Evolutionary conservation across 768 basidiomycete species (phyloP).

Genomic region (Dictyophora rubrovolvata): DNA sequence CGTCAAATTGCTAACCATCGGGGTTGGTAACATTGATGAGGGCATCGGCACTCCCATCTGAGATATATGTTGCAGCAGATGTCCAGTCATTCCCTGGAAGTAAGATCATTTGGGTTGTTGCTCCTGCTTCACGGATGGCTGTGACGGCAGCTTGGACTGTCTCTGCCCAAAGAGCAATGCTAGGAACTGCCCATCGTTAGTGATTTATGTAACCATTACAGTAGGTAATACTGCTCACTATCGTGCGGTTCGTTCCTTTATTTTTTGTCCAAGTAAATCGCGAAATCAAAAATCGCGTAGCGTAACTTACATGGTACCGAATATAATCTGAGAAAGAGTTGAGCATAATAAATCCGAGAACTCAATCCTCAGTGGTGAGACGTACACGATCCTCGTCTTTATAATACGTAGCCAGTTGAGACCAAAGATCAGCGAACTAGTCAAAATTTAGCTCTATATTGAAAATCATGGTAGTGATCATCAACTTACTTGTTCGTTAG

Average conservation of each 20-base stretch:
- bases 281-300: constrained; percentile 4
- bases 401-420: constrained; percentile 40
- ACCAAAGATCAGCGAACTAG: constrained; percentile 45
- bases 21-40: constrained; percentile 35
- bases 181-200: constrained; percentile 21
- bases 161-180: constrained; percentile 37
- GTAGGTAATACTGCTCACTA: constrained; percentile 10
- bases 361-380: not conserved
- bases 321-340: not conserved
- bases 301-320: constrained; percentile 1
- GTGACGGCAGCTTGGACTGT: constrained; percentile 52
- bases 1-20: constrained; percentile 24
- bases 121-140: constrained; percentile 49
- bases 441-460: not conserved
- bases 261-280: not conserved
- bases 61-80: constrained; percentile 39
- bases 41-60: constrained; percentile 40
- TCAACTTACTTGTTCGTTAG: constrained; percentile 31
- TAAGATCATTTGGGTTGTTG: constrained; percentile 44
- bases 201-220: not conserved
- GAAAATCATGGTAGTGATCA: not conserved
- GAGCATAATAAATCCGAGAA: not conserved
- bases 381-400: constrained; percentile 26
- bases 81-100: constrained; percentile 52
- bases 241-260: constrained; percentile 58